Evolutionary conservation across 129 eudicot genomes (phyloP), one percentile per base, ranked within the genome.

Genomic region (Ambrosia artemisiifolia): DNA sequence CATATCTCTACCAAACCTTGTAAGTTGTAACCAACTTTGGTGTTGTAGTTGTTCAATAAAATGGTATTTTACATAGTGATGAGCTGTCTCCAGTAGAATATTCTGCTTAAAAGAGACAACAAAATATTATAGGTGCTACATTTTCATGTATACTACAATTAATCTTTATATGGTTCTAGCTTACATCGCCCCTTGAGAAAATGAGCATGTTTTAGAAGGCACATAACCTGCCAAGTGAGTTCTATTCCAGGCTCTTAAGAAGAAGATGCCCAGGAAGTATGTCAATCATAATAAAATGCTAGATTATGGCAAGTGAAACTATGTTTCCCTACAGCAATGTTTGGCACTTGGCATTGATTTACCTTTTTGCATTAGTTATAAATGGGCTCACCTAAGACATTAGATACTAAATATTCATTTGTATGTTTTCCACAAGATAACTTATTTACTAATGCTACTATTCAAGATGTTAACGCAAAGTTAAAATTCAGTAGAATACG

Each of bases 311-410:
- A 43, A 59, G 43, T 59, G 6, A 43, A 71, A 59, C 32, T 14
- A 34, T 59, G 32, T 59, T 30, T 48, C 18, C 60, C 60, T 33
- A 32, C 69, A 72, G 11, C 60, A 33, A 8, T 28, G 65, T 49
- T 49, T 50, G 10, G 73, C 30, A 50, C 46, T 50, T 44, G 57
- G 20, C 34, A 38, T 60, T 46, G 18, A 14, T 54, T 35, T 36
- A 53, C 11, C 65, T 14, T 55, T 34, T 53, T 18, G 19, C 74
- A 4, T 35, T 54, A 55, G 49, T 19, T 70, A 70, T 12, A 6
- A 12, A 65, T 40, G 63, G 65, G n/a, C 65, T 54, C 64, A 18
- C 74, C 64, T 51, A 70, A 34, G 13, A 55, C 44, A 72, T 62
- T 28, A 9, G 7, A 46, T 28, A 48, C 28, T 19, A 34, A 35